Percentiles rank a stretch among this genome's conserved stretches.
Evolutionary conservation across 345 rosid genomes (phyloP).

Genomic region (Pelargonium nanum): DNA sequence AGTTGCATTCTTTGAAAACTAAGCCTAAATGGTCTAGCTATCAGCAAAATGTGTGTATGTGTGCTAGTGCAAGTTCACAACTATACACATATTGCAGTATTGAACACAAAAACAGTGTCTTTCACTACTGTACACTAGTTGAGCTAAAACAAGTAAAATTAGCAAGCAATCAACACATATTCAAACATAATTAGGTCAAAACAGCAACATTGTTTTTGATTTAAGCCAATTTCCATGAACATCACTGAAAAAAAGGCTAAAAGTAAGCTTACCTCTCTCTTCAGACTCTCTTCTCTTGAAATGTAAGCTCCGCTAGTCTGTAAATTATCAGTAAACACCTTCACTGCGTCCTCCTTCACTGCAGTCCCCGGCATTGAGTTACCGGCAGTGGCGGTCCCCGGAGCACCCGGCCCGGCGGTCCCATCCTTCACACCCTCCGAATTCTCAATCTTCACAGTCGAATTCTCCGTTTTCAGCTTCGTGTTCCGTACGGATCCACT

Average conservation of each 20-base stretch:
- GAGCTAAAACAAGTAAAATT: background rate
- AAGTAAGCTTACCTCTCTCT: conserved; percentile 53
- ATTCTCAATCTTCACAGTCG: conserved; percentile 66
- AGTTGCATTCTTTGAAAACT: background rate
- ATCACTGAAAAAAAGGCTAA: background rate
- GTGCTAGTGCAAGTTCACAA: background rate
- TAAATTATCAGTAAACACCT: conserved; percentile 78
- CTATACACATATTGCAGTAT: background rate
- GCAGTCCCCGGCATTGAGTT: conserved; percentile 40
- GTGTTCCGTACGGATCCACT: conserved; percentile 37
- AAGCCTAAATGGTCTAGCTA: background rate
- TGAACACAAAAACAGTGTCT: background rate
- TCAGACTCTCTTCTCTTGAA: conserved; percentile 88
- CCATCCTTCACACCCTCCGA: conserved; percentile 57
- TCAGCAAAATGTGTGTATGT: no score
- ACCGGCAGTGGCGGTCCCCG: conserved; percentile 23
- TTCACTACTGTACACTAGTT: background rate
- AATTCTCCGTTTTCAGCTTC: conserved; percentile 58
- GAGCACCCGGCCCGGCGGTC: conserved; percentile 25
- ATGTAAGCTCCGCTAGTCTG: conserved; percentile 98
- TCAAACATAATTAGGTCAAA: background rate
- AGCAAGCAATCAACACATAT: background rate
- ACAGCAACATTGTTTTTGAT: background rate
- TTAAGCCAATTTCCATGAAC: background rate
- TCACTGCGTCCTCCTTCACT: conserved; percentile 65